These are phyloP conservation scores for Termitomyces sp. DNA, from an alignment of 768 basidiomycete species.

Conservation along the genomic window DNA sequence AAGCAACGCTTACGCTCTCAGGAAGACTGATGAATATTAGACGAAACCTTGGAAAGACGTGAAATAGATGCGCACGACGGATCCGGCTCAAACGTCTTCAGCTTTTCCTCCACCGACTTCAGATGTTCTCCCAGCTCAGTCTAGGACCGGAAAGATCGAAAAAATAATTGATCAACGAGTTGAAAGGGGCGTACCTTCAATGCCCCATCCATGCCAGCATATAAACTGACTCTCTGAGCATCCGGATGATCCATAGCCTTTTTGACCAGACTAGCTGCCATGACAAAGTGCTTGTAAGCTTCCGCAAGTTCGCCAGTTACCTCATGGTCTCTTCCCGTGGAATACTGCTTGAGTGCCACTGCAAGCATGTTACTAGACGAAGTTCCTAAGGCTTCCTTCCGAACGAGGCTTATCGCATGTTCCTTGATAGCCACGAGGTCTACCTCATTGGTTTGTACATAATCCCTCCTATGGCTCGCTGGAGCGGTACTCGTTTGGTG, in stretches of 20 bases:
- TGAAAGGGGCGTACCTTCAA: slow-evolving; percentile 44
- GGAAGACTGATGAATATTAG: slow-evolving; percentile 13
- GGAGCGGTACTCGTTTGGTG: slow-evolving; percentile 15
- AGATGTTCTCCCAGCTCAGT: slow-evolving; percentile 35
- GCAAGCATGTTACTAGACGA: slow-evolving; percentile 58
- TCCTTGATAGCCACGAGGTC: slow-evolving; percentile 37
- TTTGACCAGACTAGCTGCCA: slow-evolving; percentile 52
- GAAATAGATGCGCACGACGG: slow-evolving; percentile 21
- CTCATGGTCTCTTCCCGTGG: slow-evolving; percentile 47
- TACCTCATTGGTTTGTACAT: slow-evolving; percentile 26
- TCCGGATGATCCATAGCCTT: slow-evolving; percentile 58
- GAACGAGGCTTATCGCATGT: slow-evolving; percentile 30
- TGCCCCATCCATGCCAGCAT: slow-evolving; percentile 61
- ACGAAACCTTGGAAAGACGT: not conserved
- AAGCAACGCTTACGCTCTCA: slow-evolving; percentile 27
- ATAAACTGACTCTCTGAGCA: slow-evolving; percentile 46
- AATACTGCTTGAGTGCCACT: slow-evolving; percentile 53
- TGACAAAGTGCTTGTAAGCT: slow-evolving; percentile 55
- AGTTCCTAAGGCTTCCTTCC: slow-evolving; percentile 34
- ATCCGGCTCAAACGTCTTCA: slow-evolving; percentile 35
- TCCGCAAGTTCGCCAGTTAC: slow-evolving; percentile 52
- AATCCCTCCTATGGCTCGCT: slow-evolving; percentile 19
- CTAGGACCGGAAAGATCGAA: slow-evolving; percentile 13
- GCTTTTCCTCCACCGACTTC: slow-evolving; percentile 38
- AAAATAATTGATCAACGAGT: slow-evolving; percentile 1